Evolutionary conservation across 345 rosid genomes (phyloP), one percentile per base, ranked within the genome.

Genomic region (Theobroma cacao): DNA sequence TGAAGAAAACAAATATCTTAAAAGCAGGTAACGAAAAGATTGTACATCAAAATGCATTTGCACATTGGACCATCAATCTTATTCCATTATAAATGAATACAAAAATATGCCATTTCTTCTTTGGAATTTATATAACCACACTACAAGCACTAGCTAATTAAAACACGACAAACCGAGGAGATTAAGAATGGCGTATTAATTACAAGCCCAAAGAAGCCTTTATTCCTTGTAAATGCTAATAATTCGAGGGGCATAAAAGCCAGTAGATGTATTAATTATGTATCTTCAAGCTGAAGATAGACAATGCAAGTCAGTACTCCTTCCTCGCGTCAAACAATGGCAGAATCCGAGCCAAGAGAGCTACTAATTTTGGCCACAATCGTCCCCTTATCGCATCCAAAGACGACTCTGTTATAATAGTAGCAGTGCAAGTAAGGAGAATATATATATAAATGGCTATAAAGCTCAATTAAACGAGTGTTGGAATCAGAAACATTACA

Each of bases 331-430:
- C 41, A 48, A 70, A 30, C 74, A 71, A 18, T 2, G 22, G 75
- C 15, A 5, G 75, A 20, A 31, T 50, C 31, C 11, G 17, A 20
- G 61, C 61, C 75, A 18, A 20, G 28, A 24, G 55, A 41, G 40
- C 58, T 70, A 20, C 55, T 78, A 78, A 95, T 84, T 85, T 93
- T 91, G 76, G 89, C 95, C 92, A 93, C 87, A 71, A 90, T 83
- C 67, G 88, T 89, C 81, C 98, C 97, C 82, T 93, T 93, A 80
- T 95, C 98, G 79, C 89, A 93, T 61, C 98, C 98, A 81, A 95
- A 87, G 64, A 90, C 97, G 74, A 91, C 77, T 72, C 98, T 95
- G 90, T 71, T 86, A 41, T 3, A 43, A 41, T 40, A 24, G 14
- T 26, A 20, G 8, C 20, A 36, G 34, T 26, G 28, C 68, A 56